phyloP scores from a whole-genome alignment of 2,329 filamentous ascomycete genomes.

The Botrytis cinerea region DNA sequence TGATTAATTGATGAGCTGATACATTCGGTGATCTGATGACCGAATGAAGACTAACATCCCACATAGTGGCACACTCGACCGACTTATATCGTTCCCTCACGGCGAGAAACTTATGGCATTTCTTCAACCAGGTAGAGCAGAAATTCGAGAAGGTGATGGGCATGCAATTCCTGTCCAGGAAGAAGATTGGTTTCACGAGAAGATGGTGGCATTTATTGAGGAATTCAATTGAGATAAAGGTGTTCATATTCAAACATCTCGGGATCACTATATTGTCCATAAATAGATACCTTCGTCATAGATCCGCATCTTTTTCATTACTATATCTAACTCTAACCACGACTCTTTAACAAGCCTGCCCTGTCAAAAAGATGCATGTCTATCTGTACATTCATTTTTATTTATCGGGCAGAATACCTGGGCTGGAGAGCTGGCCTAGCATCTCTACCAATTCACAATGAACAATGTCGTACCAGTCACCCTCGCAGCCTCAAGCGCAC shows the following conservation, averaged over 20 bases:
- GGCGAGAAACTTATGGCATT: slow-evolving; percentile 67
- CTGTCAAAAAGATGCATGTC: not conserved
- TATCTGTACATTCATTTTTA: not conserved
- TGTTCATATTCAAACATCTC: no score
- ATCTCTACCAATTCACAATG: not conserved
- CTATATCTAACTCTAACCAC: not conserved
- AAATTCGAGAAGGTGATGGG: slow-evolving; percentile 69
- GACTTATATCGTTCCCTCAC: slow-evolving; percentile 75
- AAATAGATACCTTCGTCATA: not conserved
- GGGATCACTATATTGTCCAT: not conserved
- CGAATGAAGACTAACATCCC: not conserved
- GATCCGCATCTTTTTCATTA: not conserved
- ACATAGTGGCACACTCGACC: slow-evolving; percentile 61
- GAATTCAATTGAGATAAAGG: not conserved
- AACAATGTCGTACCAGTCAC: not conserved
- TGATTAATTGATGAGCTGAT: not conserved
- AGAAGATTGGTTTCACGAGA: slow-evolving; percentile 64
- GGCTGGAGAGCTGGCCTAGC: not conserved
- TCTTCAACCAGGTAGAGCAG: slow-evolving; percentile 60
- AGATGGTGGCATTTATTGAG: slow-evolving; percentile 35
- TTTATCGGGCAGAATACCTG: not conserved
- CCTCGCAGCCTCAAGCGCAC: not conserved
- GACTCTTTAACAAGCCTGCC: not conserved
- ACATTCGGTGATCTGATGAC: not conserved
- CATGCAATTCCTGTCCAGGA: slow-evolving; percentile 77